phyloP scores from a whole-genome alignment of 495 filamentous ascomycete species.

The Parmelia sp. region DNA sequence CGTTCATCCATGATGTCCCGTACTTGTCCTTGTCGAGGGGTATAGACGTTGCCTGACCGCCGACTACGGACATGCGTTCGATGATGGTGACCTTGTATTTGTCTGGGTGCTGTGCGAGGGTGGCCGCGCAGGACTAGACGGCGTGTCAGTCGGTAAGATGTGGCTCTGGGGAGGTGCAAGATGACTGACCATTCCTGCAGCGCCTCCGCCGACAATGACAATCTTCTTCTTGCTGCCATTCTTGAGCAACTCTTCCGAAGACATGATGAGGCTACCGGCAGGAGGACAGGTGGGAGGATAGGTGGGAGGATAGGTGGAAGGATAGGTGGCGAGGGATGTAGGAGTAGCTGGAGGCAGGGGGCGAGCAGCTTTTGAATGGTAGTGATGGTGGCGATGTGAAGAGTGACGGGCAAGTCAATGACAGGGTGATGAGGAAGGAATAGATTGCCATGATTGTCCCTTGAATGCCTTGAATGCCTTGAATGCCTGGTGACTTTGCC shows the following conservation, averaged over 20 bases:
- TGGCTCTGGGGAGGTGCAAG: not conserved
- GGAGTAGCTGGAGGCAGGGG: not conserved
- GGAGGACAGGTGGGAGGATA: not conserved
- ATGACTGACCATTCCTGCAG: slow-evolving; percentile 51
- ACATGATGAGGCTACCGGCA: slow-evolving; percentile 1
- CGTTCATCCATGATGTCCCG: slow-evolving; percentile 72
- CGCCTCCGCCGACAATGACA: slow-evolving; percentile 57
- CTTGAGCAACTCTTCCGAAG: slow-evolving; percentile 16
- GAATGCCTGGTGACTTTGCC: not conserved
- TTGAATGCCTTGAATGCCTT: no score
- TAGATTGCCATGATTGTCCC: no score
- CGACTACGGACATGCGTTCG: slow-evolving; percentile 59
- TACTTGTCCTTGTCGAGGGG: slow-evolving; percentile 58
- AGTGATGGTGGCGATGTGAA: no score
- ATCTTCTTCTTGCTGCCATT: slow-evolving; percentile 47
- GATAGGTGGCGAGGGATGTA: not conserved
- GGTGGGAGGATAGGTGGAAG: no score
- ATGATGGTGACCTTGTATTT: slow-evolving; percentile 70
- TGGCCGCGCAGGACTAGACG: slow-evolving; percentile 60
- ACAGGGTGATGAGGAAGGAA: not conserved
- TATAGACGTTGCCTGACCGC: slow-evolving; percentile 80
- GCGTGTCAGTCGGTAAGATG: slow-evolving; percentile 12
- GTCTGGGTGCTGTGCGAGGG: slow-evolving; percentile 65
- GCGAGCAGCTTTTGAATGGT: no score
- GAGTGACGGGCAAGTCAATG: not conserved